phyloP scores from a whole-genome alignment of 805 yeast species.

The Wickerhamomyces rabaulensis region DNA sequence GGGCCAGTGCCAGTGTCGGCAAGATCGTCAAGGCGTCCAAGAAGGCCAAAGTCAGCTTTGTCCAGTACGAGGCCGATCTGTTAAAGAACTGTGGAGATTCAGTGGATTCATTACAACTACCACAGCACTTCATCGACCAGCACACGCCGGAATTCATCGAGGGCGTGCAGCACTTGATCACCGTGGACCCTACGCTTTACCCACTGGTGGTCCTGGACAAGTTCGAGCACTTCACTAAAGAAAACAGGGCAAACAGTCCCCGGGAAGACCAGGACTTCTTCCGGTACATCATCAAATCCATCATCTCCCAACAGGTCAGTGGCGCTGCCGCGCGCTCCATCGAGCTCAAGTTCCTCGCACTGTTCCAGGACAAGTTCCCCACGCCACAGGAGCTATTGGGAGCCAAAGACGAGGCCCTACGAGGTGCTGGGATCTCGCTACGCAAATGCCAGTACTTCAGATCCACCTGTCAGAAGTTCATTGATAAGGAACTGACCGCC shows the following conservation, averaged over 20 bases:
- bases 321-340: constrained; percentile 79
- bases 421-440: constrained; percentile 63
- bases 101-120: too few relatives aligned
- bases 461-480: constrained; percentile 48
- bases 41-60: not conserved
- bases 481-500: constrained; percentile 29
- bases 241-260: constrained; percentile 6
- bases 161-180: constrained; percentile 30
- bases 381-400: constrained; percentile 42
- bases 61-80: not conserved
- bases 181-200: constrained; percentile 33
- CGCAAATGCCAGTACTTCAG: constrained; percentile 62
- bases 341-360: constrained; percentile 36
- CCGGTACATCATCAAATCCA: constrained; percentile 37
- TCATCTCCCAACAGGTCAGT: constrained; percentile 70
- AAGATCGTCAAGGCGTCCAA: not conserved
- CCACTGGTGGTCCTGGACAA: constrained; percentile 20
- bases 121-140: constrained; percentile 18
- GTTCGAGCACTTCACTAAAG: constrained; percentile 25
- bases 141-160: constrained; percentile 30
- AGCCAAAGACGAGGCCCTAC: constrained; percentile 40
- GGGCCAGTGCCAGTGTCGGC: not conserved
- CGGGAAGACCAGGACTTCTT: constrained; percentile 30
- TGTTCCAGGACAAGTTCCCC: constrained; percentile 28
- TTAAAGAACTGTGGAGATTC: not conserved